Evolutionary conservation across 768 basidiomycete genomes (phyloP).

Genomic region (Hemileccinum impolitum): DNA sequence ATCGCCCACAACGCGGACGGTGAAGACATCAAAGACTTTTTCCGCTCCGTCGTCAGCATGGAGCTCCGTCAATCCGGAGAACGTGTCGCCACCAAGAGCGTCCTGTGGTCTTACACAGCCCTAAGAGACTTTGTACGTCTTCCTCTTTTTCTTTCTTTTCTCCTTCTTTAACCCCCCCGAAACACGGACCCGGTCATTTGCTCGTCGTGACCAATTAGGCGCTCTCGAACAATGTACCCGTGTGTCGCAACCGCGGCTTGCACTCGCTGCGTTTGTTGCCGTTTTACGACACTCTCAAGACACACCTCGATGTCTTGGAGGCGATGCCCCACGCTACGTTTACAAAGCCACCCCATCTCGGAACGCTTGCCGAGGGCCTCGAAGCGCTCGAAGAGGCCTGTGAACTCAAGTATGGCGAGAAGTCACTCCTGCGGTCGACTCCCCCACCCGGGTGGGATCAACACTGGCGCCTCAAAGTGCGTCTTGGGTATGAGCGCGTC

Average conservation of each 20-base stretch:
- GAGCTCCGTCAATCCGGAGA: constrained; percentile 77
- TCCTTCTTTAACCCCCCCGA: too few relatives aligned
- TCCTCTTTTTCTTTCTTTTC: background rate
- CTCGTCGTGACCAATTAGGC: constrained; percentile 40
- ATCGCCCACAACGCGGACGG: constrained; percentile 60
- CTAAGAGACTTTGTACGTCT: constrained; percentile 63
- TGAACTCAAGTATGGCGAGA: constrained; percentile 49
- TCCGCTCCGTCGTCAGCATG: constrained; percentile 67
- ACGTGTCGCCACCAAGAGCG: constrained; percentile 75
- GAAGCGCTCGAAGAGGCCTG: constrained; percentile 66
- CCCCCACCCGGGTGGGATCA: constrained; percentile 45
- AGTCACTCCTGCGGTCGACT: constrained; percentile 28
- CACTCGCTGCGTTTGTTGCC: constrained; percentile 67
- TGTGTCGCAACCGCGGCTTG: constrained; percentile 62
- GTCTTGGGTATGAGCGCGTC: constrained; percentile 61
- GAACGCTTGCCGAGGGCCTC: constrained; percentile 54
- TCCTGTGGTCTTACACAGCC: constrained; percentile 77
- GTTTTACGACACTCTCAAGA: constrained; percentile 53
- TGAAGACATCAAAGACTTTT: constrained; percentile 74
- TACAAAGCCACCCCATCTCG: constrained; percentile 63
- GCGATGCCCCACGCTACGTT: constrained; percentile 54
- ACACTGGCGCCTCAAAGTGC: constrained; percentile 59
- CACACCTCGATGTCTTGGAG: constrained; percentile 61
- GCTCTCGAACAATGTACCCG: constrained; percentile 62
- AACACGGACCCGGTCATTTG: background rate